A percentile compares a stretch with the other conserved stretches of the same genome.
Conservation (phyloP, 352 stramenopile species). For the Blastocystis sp. region DNA sequence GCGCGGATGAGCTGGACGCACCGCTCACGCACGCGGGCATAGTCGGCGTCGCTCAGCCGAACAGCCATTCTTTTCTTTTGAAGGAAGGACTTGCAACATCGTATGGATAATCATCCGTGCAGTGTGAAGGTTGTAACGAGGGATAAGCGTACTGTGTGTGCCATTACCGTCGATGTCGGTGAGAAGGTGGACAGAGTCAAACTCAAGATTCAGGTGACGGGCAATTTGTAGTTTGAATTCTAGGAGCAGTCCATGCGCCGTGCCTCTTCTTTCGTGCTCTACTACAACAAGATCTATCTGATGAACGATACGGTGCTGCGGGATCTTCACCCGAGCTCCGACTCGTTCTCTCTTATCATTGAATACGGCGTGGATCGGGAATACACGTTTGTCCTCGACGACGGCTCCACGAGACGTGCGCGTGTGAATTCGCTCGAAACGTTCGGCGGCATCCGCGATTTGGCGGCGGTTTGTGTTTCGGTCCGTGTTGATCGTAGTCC, state of each 20-base stretch:
- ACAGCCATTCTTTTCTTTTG: conserved; percentile 15
- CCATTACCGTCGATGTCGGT: background rate
- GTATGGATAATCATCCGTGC: conserved; percentile 18
- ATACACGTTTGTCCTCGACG: conserved; percentile 55
- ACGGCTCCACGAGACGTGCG: conserved; percentile 36
- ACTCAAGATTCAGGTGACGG: conserved; percentile 15
- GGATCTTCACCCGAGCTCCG: background rate
- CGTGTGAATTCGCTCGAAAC: conserved; percentile 36
- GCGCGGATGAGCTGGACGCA: conserved; percentile 17
- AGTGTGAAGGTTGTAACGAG: conserved; percentile 34
- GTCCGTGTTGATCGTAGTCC: conserved; percentile 7
- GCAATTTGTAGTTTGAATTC: too few relatives aligned
- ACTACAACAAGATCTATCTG: conserved; percentile 52
- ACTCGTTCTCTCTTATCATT: conserved; percentile 36
- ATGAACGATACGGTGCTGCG: conserved; percentile 46
- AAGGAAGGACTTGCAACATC: background rate
- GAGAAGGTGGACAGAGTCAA: conserved; percentile 29
- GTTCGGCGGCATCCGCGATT: conserved; percentile 20
- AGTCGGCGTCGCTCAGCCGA: conserved; percentile 1
- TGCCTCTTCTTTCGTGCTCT: background rate
- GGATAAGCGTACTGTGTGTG: conserved; percentile 1
- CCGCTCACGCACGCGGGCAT: background rate
- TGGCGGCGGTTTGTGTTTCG: conserved; percentile 11
- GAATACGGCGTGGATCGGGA: conserved; percentile 49
- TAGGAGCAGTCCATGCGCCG: conserved; percentile 55